These are phyloP conservation scores for Penicillium polonicum DNA, from an alignment of 2,329 filamentous ascomycete species.

Conservation along the genomic window DNA sequence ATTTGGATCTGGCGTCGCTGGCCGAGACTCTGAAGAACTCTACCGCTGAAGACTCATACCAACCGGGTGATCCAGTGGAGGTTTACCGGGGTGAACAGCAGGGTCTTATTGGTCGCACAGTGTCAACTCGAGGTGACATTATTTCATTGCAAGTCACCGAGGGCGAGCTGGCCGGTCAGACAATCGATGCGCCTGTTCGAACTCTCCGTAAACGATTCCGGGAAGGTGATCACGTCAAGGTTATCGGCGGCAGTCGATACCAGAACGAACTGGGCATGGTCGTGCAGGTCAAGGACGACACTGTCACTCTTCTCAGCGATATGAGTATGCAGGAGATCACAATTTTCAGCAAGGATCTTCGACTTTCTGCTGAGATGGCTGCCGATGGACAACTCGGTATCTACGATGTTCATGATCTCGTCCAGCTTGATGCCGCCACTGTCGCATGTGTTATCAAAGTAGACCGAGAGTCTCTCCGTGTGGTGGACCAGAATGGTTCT, in stretches of 20 bases:
- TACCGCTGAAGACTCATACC: slow-evolving; percentile 76
- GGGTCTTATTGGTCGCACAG: slow-evolving; percentile 80
- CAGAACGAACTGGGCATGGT: slow-evolving; percentile 96
- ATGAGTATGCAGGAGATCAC: slow-evolving; percentile 92
- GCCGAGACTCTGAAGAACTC: slow-evolving; percentile 86
- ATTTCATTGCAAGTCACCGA: slow-evolving; percentile 83
- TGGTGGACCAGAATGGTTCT: slow-evolving; percentile 87
- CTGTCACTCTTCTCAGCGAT: slow-evolving; percentile 89
- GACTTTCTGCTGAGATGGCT: slow-evolving; percentile 88
- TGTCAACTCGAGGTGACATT: slow-evolving; percentile 86
- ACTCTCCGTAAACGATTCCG: slow-evolving; percentile 89
- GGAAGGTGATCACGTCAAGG: slow-evolving; percentile 95
- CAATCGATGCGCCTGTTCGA: slow-evolving; percentile 88
- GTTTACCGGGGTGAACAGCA: slow-evolving; percentile 95
- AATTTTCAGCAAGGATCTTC: slow-evolving; percentile 94
- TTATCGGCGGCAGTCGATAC: slow-evolving; percentile 92
- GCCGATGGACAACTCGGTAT: slow-evolving; percentile 79
- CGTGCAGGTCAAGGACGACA: slow-evolving; percentile 86
- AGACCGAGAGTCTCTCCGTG: slow-evolving; percentile 84
- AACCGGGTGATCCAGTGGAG: slow-evolving; percentile 93
- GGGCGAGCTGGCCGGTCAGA: slow-evolving; percentile 76
- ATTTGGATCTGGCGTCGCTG: slow-evolving; percentile 85
- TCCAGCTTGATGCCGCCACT: slow-evolving; percentile 88
- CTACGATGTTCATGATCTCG: slow-evolving; percentile 88
- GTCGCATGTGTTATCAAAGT: slow-evolving; percentile 94